Base-by-base conservation (phyloP, 2,329 filamentous ascomycete species). In the Microdochium paspali region DNA sequence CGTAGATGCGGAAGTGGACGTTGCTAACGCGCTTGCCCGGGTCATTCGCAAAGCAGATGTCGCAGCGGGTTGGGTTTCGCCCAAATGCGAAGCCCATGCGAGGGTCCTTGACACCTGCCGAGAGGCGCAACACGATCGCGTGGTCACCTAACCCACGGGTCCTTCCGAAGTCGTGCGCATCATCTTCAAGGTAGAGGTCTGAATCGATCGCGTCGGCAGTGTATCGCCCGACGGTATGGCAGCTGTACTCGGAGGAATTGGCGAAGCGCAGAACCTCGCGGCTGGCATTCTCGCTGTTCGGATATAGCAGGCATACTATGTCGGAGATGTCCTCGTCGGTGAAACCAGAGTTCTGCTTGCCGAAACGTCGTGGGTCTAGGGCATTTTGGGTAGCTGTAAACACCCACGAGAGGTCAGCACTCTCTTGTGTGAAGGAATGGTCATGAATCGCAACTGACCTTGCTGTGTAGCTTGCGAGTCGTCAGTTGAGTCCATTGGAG, bases 1-100 rank as follows among this genome's bases (percentile, higher is more conserved):
- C 75, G 60, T 85, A 95, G 51, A 98, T 95, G 46, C 89, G 84
- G 63, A 97, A 98, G 63, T 98, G 93, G n/a, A 86, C 76, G 61
- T 97, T 96, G 71, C 91, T 97, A 50, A 98, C 77, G 40, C 87
- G 79, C 61, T 80, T 85, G 46, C 79, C 71, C 1, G 78, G 77
- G 54, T 91, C 85, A 52, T 82, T 74, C 30, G 70, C 64, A 44
- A 88, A 80, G 56, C 77, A 77, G 44, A 90, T 67, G 49, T 98
- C 93, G 64, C 87, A 93, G 28, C 79, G 75, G 43, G 64, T 56
- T 1, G 66, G 56, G 58, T 93, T 91, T 47, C 93, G 82, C 25
- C 93, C 93, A 65, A 98, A 97, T 40, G 80, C 77, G 66, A 94
- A 97, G 31, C 93, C 93, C 46, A 79, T 68, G 3, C 70, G 60